A percentile compares a stretch with the other conserved stretches of the same genome.
These are phyloP conservation scores for Volvariella volvacea DNA, from an alignment of 1,284 basidiomycete genomes.

Conservation along the genomic window DNA sequence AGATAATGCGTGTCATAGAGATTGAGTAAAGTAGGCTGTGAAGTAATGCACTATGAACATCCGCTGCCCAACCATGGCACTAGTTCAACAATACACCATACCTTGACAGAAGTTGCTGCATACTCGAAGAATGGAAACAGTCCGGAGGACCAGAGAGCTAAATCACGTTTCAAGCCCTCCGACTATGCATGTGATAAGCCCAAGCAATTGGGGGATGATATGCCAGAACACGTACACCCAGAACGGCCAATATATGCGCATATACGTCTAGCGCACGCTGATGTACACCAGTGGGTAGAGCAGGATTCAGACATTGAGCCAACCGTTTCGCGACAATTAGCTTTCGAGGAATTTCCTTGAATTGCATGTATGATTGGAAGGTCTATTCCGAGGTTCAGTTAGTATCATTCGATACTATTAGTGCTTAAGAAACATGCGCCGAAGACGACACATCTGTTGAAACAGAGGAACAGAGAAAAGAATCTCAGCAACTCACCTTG, in stretches of 20 bases:
- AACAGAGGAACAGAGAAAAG: constrained; percentile 1
- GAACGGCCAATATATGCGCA: constrained; percentile 80
- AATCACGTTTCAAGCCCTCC: constrained; percentile 84
- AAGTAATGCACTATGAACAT: background rate
- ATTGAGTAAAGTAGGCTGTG: constrained; percentile 75
- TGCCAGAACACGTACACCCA: constrained; percentile 60
- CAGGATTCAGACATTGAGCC: constrained; percentile 95
- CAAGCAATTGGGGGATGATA: constrained; percentile 6
- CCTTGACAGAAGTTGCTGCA: constrained; percentile 92
- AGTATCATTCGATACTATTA: no score
- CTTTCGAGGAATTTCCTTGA: constrained; percentile 94
- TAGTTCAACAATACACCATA: constrained; percentile 21
- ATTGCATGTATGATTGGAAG: constrained; percentile 86
- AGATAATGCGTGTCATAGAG: constrained; percentile 90
- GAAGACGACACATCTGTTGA: background rate
- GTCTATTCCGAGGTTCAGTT: constrained; percentile 44
- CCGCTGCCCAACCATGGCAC: background rate
- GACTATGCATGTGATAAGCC: constrained; percentile 37
- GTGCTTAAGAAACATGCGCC: no score
- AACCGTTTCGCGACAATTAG: constrained; percentile 92
- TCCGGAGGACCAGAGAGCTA: constrained; percentile 93
- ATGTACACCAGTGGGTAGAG: constrained; percentile 94
- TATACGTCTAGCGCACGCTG: constrained; percentile 96
- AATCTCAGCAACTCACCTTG: constrained; percentile 57
- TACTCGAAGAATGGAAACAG: constrained; percentile 99